Evolutionary conservation across 805 yeast species (phyloP).

Genomic region (Hanseniaspora meyeri): DNA sequence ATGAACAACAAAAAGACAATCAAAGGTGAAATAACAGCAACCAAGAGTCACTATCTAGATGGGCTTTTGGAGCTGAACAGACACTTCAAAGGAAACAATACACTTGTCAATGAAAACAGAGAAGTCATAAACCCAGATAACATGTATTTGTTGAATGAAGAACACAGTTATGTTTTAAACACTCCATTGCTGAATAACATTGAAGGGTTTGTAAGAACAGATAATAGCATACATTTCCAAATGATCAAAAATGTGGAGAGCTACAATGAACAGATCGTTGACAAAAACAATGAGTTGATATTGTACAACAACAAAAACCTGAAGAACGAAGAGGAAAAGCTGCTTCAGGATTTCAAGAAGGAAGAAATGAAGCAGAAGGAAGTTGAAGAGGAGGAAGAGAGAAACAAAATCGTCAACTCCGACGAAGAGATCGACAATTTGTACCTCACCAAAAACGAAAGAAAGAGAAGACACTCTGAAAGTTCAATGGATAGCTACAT

Average conservation of each 20-base stretch:
- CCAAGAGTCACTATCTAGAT: slow-evolving; percentile 7
- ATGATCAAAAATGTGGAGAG: background rate
- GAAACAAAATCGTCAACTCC: background rate
- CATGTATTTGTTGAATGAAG: background rate
- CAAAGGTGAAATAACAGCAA: background rate
- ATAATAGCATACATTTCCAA: background rate
- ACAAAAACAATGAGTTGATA: background rate
- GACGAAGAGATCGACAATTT: slow-evolving; percentile 12
- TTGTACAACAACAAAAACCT: slow-evolving; percentile 8
- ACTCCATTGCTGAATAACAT: slow-evolving; percentile 4
- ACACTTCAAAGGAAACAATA: background rate
- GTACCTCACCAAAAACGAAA: slow-evolving; percentile 23
- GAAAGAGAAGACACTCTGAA: slow-evolving; percentile 27
- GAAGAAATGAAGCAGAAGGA: background rate
- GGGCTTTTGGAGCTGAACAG: slow-evolving; percentile 1
- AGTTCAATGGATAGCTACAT: slow-evolving; percentile 18
- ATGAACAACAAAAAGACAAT: background rate
- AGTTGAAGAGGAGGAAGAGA: background rate
- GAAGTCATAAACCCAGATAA: background rate
- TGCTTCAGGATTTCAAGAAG: slow-evolving; percentile 5
- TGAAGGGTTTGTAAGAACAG: slow-evolving; percentile 11
- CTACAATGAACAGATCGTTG: background rate
- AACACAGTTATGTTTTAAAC: slow-evolving; percentile 5
- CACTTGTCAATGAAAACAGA: background rate
- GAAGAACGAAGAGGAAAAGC: slow-evolving; percentile 10